Conservation (phyloP, 345 rosid genomes). For the Aquilaria yunnanensis region DNA sequence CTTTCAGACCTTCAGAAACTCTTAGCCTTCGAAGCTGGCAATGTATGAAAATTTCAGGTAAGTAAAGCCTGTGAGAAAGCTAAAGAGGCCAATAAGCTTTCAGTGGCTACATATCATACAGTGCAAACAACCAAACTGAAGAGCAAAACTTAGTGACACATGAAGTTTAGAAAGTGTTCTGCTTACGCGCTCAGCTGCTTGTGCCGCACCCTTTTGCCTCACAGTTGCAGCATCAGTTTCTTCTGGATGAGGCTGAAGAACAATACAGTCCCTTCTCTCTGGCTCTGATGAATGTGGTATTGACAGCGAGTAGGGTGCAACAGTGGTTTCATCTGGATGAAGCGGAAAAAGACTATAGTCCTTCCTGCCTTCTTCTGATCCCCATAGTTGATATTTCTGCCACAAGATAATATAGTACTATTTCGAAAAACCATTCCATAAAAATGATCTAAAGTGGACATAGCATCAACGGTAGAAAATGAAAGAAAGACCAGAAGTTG, state of each 20-base stretch:
- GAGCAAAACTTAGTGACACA: conserved; percentile 1
- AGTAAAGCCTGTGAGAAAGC: background rate
- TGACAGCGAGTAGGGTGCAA: conserved; percentile 18
- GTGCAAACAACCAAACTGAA: background rate
- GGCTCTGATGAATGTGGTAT: conserved; percentile 6
- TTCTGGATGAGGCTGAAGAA: conserved; percentile 15
- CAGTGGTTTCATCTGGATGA: conserved; percentile 16
- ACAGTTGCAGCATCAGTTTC: background rate
- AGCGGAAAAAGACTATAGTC: conserved; percentile 9
- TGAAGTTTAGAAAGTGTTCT: conserved; percentile 4
- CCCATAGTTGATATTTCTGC: conserved; percentile 19
- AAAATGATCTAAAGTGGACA: conserved; percentile 4
- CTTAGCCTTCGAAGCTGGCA: conserved; percentile 36
- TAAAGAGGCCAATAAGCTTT: background rate
- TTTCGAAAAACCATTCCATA: background rate
- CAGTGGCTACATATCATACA: background rate
- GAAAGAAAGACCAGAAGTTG: conserved; percentile 7
- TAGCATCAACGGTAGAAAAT: background rate
- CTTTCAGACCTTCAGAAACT: conserved; percentile 34
- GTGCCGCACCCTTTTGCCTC: too few species aligned
- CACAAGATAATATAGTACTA: conserved; percentile 12
- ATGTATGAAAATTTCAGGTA: conserved; percentile 3
- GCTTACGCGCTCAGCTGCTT: background rate
- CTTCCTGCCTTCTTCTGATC: conserved; percentile 11
- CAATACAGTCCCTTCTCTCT: conserved; percentile 13